These are phyloP conservation scores for Coprinopsis sp. DNA, from an alignment of 768 basidiomycete species.

Conservation along the genomic window DNA sequence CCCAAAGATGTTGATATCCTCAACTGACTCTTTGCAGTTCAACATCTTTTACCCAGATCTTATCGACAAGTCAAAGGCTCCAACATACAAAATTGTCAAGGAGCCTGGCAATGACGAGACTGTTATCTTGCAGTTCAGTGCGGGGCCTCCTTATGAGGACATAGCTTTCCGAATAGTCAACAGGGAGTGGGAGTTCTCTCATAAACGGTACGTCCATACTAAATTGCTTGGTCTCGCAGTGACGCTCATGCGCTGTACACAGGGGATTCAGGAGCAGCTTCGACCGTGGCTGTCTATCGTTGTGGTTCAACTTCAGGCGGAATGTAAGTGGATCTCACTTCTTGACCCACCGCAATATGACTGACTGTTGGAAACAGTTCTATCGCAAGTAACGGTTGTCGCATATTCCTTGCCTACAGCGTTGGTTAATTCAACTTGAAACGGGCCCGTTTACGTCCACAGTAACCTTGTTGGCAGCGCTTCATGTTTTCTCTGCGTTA, in stretches of 20 bases:
- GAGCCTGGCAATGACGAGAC: conserved; percentile 96
- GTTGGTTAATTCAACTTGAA: no score
- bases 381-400: neutral
- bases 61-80: conserved; percentile 96
- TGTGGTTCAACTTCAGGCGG: conserved; percentile 95
- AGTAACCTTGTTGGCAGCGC: no score
- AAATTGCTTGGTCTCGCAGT: conserved; percentile 1
- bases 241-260: conserved; percentile 3
- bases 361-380: neutral
- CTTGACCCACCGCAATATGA: neutral
- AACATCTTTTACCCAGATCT: conserved; percentile 99
- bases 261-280: conserved; percentile 97
- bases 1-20: neutral
- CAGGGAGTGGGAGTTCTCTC: conserved; percentile 97
- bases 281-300: conserved; percentile 91
- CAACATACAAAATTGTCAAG: conserved; percentile 93
- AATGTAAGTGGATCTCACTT: conserved; percentile 55
- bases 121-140: conserved; percentile 86
- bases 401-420: neutral
- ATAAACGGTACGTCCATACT: conserved; percentile 72
- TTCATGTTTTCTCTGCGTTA: no score
- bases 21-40: conserved; percentile 44
- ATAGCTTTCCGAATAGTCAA: conserved; percentile 98
- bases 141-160: conserved; percentile 97
- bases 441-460: no score